Conservation (phyloP, 305 asterid genomes). For the Fraxinus albicans region DNA sequence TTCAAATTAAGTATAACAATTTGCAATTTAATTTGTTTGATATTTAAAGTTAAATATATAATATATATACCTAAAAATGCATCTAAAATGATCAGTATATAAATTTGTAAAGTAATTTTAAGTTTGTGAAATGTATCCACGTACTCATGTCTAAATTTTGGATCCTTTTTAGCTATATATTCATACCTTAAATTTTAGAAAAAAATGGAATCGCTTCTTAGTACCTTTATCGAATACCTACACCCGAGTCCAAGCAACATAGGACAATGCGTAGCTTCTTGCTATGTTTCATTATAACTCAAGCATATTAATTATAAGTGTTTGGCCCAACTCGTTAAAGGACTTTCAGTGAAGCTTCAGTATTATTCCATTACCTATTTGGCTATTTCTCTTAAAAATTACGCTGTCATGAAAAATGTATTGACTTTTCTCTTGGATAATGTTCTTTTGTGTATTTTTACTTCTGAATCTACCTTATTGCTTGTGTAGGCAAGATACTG, state of each 20-base stretch:
- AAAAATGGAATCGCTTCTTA: background rate
- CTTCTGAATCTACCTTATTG: constrained; percentile 22
- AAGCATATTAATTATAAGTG: background rate
- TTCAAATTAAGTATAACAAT: background rate
- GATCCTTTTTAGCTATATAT: background rate
- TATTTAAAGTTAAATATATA: too few relatives aligned
- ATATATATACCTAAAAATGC: background rate
- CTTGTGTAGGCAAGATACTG: constrained; percentile 75
- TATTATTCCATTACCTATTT: background rate
- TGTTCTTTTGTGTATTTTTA: background rate
- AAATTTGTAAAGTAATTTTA: too few relatives aligned
- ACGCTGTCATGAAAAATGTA: background rate
- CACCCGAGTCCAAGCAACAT: background rate
- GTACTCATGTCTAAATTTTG: background rate
- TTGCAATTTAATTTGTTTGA: background rate
- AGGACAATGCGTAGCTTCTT: background rate
- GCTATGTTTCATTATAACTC: background rate
- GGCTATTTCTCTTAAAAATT: background rate
- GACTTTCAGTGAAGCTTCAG: background rate
- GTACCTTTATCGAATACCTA: background rate
- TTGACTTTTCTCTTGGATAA: background rate
- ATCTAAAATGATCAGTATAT: background rate
- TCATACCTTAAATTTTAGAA: background rate
- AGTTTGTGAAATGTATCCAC: background rate
- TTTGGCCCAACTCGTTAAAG: background rate